A percentile compares a stretch with the other conserved stretches of the same genome.
phyloP scores from a whole-genome alignment of 2,329 filamentous ascomycete species.

The Aspergillus novoparasiticus region DNA sequence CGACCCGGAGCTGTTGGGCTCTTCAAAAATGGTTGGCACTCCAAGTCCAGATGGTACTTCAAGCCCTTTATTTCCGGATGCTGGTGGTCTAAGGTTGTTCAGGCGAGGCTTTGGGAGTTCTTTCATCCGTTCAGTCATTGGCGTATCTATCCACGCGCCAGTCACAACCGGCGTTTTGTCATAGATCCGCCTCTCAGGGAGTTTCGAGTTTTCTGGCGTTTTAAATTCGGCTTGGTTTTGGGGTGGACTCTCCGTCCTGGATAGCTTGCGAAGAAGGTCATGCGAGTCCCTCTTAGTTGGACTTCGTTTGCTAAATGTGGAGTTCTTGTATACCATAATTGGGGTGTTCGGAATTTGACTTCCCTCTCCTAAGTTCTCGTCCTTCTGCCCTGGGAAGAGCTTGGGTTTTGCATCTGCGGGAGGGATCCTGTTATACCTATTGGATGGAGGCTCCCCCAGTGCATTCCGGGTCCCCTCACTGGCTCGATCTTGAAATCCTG shows the following conservation, averaged over 20 bases:
- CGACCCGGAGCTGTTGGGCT: slow-evolving; percentile 1
- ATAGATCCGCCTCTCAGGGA: slow-evolving; percentile 35
- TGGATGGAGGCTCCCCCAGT: slow-evolving; percentile 26
- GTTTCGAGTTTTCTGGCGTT: slow-evolving; percentile 39
- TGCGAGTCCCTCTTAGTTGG: slow-evolving; percentile 40
- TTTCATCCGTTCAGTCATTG: slow-evolving; percentile 41
- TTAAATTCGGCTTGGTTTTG: slow-evolving; percentile 28
- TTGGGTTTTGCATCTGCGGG: slow-evolving; percentile 19
- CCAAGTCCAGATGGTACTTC: slow-evolving; percentile 9
- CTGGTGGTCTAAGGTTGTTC: slow-evolving; percentile 28
- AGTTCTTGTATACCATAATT: slow-evolving; percentile 39
- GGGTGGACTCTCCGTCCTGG: slow-evolving; percentile 40
- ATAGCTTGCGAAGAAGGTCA: slow-evolving; percentile 46
- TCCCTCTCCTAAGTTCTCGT: slow-evolving; percentile 23
- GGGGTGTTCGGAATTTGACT: slow-evolving; percentile 43
- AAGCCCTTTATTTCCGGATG: background rate
- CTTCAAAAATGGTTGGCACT: slow-evolving; percentile 12
- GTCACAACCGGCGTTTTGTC: slow-evolving; percentile 49
- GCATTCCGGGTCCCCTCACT: slow-evolving; percentile 24
- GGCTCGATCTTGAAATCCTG: slow-evolving; percentile 28
- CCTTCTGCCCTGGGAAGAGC: slow-evolving; percentile 16
- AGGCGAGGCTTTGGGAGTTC: slow-evolving; percentile 28
- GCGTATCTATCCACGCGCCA: slow-evolving; percentile 52
- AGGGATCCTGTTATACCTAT: slow-evolving; percentile 13
- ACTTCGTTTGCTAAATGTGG: slow-evolving; percentile 32